Evolutionary conservation across 2,329 filamentous ascomycete species (phyloP), one percentile per base, ranked within the genome.

Genomic region (Pestalotiopsis sp.): DNA sequence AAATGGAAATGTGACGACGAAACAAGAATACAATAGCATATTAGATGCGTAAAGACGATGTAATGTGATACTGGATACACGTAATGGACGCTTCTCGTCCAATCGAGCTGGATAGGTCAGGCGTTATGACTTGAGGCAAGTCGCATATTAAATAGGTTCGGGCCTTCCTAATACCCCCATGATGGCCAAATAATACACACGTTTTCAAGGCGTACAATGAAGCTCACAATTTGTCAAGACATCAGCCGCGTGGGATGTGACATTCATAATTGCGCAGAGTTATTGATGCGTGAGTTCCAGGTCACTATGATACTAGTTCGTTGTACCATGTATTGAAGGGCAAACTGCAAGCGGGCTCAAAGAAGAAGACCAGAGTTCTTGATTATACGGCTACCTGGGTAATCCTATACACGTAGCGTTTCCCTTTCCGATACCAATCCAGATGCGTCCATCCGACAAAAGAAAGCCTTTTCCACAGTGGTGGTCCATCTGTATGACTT

Each of bases 1-100:
- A 65, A 64, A 65, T 65, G 52, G 39, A 45, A 45, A 65, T 31
- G 23, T 20, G 23, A 65, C 23, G 64, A 65, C 17, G 45, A 64
- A 31, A 36, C 9, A 27, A 59, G 27, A 59, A 59, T 27, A 59
- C 25, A 23, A 9, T 7, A n/a, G 14, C 25, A 23, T 23, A n/a
- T 27, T 12, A n/a, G 25, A 31, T 27, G 17, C 23, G 36, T 52
- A 52, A 0, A 52, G 5, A 52, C 45, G 20, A 52, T n/a, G n/a
- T 9, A 9, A 52, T n/a, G 6, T 20, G 45, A 52, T n/a, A 20
- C 45, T 52, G 6, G n/a, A 52, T n/a, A 11, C n/a, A n/a, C 14
- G 14, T 23, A 52, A 52, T 52, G 45, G 17, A 3, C 5, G 1
- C 17, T 9, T 52, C n/a, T 23, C 45, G 17, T n/a, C 20, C 45